Base-by-base conservation (phyloP, 73 alveolate genomes). In the Paramecium sonneborni region DNA sequence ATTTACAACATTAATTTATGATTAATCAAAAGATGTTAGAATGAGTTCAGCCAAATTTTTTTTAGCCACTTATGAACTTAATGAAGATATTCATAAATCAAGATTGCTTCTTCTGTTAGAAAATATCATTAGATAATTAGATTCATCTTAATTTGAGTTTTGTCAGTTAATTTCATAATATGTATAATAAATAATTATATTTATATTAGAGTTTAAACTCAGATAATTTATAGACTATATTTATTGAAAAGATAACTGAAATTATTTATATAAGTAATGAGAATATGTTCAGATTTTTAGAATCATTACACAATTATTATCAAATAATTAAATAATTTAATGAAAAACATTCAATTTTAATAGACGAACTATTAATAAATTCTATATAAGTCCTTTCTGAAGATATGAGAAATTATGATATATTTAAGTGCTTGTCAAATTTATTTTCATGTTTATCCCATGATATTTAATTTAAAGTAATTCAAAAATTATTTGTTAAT, bases 21-120 rank as follows among this genome's bases (percentile, higher is more conserved):
- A 79, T 43, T 23, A 11, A 20, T 41, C 39, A n/a, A 79, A 79
- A 39, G 74, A 43, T 38, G 74, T 79, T 41, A 79, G 90, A 44
- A 79, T 18, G 43, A 44, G 46, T 24, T 23, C 76, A 0, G 74
- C 74, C n/a, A 44, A 43, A 34, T 24, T 79, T 38, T 79, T 79
- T 12, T 24, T 79, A 43, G 26, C 41, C 12, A 79, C 55, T 21
- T 43, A 43, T 46, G 55, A 44, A 2, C 52, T 79, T 2, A 79
- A 38, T 43, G 69, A 79, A 24, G 90, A 79, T 0, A 79, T 79
- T 41, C 55, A 79, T 41, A 39, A 38, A 79, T 46, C 69, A 11
- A 79, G 90, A 79, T 79, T 79, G 24, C 26, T 18, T 3, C 44
- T 79, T 24, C 14, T 79, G 0, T 79, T 79, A 12, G 44, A 26